A percentile compares a stretch with the other conserved stretches of the same genome.
Conservation (phyloP, 306 rosid species). For the Prunus dulcis region DNA sequence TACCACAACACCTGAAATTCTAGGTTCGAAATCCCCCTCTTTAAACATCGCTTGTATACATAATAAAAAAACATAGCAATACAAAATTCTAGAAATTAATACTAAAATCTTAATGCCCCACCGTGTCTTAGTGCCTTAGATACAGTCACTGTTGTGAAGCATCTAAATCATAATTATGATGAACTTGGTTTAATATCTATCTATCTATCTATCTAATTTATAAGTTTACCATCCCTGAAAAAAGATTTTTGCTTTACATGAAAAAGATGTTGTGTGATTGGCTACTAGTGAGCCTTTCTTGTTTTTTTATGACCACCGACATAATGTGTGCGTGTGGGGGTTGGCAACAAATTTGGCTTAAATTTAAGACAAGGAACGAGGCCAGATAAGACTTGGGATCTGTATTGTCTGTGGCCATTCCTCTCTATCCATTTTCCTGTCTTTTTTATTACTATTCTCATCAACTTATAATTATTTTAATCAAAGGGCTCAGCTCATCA, state of each 20-base stretch:
- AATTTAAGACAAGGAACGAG: not conserved
- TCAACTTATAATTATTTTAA: not conserved
- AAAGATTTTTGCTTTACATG: not conserved
- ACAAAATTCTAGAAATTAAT: no score
- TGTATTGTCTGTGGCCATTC: constrained; percentile 12
- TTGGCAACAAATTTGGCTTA: not conserved
- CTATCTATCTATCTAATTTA: not conserved
- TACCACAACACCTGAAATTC: fast-evolving
- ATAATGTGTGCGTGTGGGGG: not conserved
- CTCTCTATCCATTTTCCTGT: not conserved
- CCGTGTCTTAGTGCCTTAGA: no score
- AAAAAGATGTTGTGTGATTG: not conserved
- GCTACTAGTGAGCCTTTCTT: not conserved
- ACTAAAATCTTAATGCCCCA: no score
- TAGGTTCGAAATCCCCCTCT: no score
- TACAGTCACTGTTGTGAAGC: no score
- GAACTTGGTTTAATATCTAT: not conserved
- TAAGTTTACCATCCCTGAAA: not conserved
- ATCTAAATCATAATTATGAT: not conserved
- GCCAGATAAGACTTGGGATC: constrained; percentile 25
- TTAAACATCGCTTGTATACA: no score
- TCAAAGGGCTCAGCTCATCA: not conserved
- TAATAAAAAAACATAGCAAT: no score
- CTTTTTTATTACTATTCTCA: not conserved
- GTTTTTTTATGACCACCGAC: constrained; percentile 14